Base-by-base conservation (phyloP, 2,329 filamentous ascomycete genomes). In the Cordyceps fumosorosea region DNA sequence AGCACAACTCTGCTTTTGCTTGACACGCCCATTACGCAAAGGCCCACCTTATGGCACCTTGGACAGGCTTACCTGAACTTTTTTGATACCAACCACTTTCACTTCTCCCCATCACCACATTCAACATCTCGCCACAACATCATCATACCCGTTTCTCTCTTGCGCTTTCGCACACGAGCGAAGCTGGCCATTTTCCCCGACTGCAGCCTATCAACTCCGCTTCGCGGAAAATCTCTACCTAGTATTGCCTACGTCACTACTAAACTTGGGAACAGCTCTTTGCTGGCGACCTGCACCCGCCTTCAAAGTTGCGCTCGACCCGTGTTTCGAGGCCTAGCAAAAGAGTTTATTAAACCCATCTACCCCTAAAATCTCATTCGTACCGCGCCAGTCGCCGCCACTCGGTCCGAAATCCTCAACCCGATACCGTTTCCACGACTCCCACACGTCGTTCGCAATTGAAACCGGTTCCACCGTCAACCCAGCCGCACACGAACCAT, bases 251-350 rank as follows among this genome's bases (percentile, higher is more conserved):
- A 62, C 59, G 59, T 62, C 59, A 62, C 59, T 51, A 37, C 53
- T 56, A 54, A 63, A 65, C 52, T 63, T 66, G 60, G 69, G 69
- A 69, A 66, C 68, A 75, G 70, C 74, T 75, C 67, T 71, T 71
- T 67, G 65, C 68, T 70, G 73, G 69, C 74, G 75, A 73, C 74
- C 74, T 77, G 75, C 75, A 77, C 76, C 68, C 73, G 73, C 71
- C 71, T 71, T 71, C 64, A 71, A 67, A 72, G 67, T 66, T 65
- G 66, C 62, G 62, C 57, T 62, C 65, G 60, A 63, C 60, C 52
- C 50, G 18, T 51, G 59, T 22, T 45, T 24, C 22, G 44, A 56
- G 32, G 44, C n/a, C 22, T n/a, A 26, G 20, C 44, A 51, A 16
- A 56, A 16, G 3, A 42, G 3, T 24, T n/a, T 29, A 18, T 8